phyloP scores from a whole-genome alignment of 768 basidiomycete genomes.

The Fomitopsis serialis region DNA sequence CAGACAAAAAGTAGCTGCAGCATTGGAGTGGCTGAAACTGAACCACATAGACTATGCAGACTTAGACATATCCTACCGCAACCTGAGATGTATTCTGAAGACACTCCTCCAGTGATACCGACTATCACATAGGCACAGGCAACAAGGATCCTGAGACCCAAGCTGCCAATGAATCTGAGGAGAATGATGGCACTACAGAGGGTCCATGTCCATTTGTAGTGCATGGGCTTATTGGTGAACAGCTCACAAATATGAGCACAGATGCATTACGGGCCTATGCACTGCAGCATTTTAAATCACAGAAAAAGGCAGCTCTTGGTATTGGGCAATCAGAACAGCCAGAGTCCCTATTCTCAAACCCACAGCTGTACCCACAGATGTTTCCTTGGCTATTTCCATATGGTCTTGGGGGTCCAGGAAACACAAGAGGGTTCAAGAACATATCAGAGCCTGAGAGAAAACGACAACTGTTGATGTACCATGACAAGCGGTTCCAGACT shows the following conservation, averaged over 20 bases:
- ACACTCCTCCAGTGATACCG: slow-evolving; percentile 16
- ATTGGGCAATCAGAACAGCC: too few species aligned
- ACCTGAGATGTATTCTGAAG: slow-evolving; percentile 15
- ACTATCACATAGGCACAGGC: background rate
- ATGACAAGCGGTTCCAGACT: too few species aligned
- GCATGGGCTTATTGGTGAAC: slow-evolving; percentile 29
- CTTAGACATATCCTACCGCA: slow-evolving; percentile 11
- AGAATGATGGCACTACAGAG: slow-evolving; percentile 23
- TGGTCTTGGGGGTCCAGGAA: too few species aligned
- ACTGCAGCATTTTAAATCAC: too few species aligned
- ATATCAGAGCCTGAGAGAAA: too few species aligned
- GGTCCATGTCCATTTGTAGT: too few species aligned
- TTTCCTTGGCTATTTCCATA: too few species aligned
- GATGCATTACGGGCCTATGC: slow-evolving; percentile 16
- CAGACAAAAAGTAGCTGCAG: slow-evolving; percentile 4
- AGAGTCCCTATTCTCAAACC: too few species aligned
- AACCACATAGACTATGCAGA: slow-evolving; percentile 12
- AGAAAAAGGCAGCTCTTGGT: too few species aligned
- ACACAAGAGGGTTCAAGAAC: too few species aligned
- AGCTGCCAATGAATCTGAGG: slow-evolving; percentile 22
- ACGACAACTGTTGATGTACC: too few species aligned
- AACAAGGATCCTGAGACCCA: background rate
- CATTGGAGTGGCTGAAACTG: slow-evolving; percentile 13
- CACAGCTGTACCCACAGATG: too few species aligned
- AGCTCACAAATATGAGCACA: slow-evolving; percentile 10